Base-by-base conservation (phyloP, 75 land plant species). In the Sequoia sempervirens region DNA sequence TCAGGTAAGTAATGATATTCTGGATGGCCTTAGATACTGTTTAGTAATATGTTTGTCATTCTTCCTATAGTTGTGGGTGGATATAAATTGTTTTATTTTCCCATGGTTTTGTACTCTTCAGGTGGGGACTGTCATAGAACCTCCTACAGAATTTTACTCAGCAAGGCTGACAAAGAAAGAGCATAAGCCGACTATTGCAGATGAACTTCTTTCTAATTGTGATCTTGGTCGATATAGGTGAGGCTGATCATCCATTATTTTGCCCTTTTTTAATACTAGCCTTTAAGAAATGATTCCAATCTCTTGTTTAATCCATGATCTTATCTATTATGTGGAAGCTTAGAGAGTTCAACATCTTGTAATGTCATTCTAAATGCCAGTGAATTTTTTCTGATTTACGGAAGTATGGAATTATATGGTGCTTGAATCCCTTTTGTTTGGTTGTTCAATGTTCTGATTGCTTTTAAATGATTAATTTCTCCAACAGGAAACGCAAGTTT, bases 51-150 rank as follows among this genome's bases (percentile, higher is more conserved):
- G 80, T 36, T 36, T 10, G 17, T 23, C 28, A 5, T 23, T 23
- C 26, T 23, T 61, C 66, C 28, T 46, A 54, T 80, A 13, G 53
- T 8, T 28, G 5, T 28, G n/a, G 8, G 38, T 80, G 15, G 41
- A 43, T 85, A 30, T 52, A n/a, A 80, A 28, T 30, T 17, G 20
- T 23, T 58, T 58, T 30, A 4, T 82, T 12, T 26, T 36, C 14
- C 7, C 36, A 3, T 40, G 58, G 14, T 36, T 52, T 45, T 52
- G 66, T 74, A 34, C 68, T 46, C 1, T 81, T 56, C 89, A 97
- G 99, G 88, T 97, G 15, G 99, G 99, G n/a, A 97, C 95, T 69
- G 94, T 96, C 13, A 81, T 97, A 46, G 99, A 94, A 89, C 88
- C 95, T n/a, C 36, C 36, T 34, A 70, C 90, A n/a, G 99, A 97